These are phyloP conservation scores for Schwanniomyces occidentalis DNA, from an alignment of 805 yeast species.

Conservation along the genomic window DNA sequence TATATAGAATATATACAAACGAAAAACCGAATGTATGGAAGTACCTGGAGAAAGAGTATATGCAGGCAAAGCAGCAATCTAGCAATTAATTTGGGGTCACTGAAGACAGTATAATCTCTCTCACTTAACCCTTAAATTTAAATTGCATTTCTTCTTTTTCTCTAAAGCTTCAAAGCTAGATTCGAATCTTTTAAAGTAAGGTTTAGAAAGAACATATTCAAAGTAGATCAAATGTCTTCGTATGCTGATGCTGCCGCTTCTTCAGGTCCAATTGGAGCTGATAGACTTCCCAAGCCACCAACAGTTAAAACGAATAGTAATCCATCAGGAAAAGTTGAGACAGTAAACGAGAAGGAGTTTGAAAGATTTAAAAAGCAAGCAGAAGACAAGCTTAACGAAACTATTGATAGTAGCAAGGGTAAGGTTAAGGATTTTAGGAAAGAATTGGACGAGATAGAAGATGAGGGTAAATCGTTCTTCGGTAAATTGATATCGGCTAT, in stretches of 20 bases:
- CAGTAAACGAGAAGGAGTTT: slow-evolving; percentile 20
- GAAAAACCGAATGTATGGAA: too few relatives aligned
- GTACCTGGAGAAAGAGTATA: too few relatives aligned
- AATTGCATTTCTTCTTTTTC: too few relatives aligned
- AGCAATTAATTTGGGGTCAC: too few relatives aligned
- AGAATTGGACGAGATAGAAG: slow-evolving; percentile 20
- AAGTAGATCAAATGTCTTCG: slow-evolving; percentile 23
- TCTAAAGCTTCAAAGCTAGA: too few relatives aligned
- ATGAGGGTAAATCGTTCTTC: slow-evolving; percentile 24
- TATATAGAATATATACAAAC: too few relatives aligned
- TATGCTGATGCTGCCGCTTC: slow-evolving; percentile 46
- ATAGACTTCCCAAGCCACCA: slow-evolving; percentile 30
- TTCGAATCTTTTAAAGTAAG: too few relatives aligned
- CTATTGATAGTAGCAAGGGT: slow-evolving; percentile 11
- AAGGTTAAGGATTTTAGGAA: slow-evolving; percentile 11
- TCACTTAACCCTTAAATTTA: too few relatives aligned
- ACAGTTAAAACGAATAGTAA: slow-evolving; percentile 19
- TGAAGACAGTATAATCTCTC: too few relatives aligned
- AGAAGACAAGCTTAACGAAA: slow-evolving; percentile 14
- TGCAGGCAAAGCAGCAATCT: too few relatives aligned
- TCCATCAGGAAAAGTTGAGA: slow-evolving; percentile 25
- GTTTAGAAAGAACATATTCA: too few relatives aligned
- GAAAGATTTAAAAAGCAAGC: slow-evolving; percentile 22
- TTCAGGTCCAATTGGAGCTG: slow-evolving; percentile 36
- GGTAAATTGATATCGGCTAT: slow-evolving; percentile 17